phyloP scores from a whole-genome alignment of 768 basidiomycete genomes.

The Leccinum ochraceum region DNA sequence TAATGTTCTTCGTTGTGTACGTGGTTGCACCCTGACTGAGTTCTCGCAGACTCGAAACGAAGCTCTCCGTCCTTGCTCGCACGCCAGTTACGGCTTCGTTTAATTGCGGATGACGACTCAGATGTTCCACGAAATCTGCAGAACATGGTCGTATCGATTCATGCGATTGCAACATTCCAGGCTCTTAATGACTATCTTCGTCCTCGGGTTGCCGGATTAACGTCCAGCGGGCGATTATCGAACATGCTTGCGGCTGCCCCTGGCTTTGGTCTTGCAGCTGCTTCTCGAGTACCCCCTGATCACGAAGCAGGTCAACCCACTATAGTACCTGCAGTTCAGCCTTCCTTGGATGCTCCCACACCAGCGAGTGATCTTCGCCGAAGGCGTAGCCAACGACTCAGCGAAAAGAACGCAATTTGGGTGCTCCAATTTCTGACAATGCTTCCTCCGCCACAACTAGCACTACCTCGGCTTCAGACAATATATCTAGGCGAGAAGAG shows the following conservation, averaged over 20 bases:
- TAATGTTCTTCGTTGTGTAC: slow-evolving; percentile 30
- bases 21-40: slow-evolving; percentile 5
- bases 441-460: slow-evolving; percentile 25
- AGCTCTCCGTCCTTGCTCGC: slow-evolving; percentile 91
- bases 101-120: slow-evolving; percentile 87
- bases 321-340: slow-evolving; percentile 27
- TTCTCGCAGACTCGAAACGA: slow-evolving; percentile 73
- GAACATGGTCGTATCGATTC: slow-evolving; percentile 95
- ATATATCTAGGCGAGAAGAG: slow-evolving; percentile 40
- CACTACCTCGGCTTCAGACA: slow-evolving; percentile 30
- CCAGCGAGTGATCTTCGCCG: slow-evolving; percentile 50
- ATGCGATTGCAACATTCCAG: slow-evolving; percentile 97
- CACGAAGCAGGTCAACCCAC: slow-evolving; percentile 33
- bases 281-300: slow-evolving; percentile 39
- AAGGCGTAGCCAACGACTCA: slow-evolving; percentile 82
- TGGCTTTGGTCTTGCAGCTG: slow-evolving; percentile 58
- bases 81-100: slow-evolving; percentile 83
- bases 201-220: slow-evolving; percentile 78
- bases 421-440: slow-evolving; percentile 14
- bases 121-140: slow-evolving; percentile 85
- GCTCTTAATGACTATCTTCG: slow-evolving; percentile 95
- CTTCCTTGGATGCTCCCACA: slow-evolving; percentile 35
- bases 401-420: slow-evolving; percentile 55
- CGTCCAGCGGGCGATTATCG: slow-evolving; percentile 66
- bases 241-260: slow-evolving; percentile 85